A percentile compares a stretch with the other conserved stretches of the same genome.
Conservation (phyloP, 2,329 filamentous ascomycete genomes). For the Aurifilum marmelostoma region DNA sequence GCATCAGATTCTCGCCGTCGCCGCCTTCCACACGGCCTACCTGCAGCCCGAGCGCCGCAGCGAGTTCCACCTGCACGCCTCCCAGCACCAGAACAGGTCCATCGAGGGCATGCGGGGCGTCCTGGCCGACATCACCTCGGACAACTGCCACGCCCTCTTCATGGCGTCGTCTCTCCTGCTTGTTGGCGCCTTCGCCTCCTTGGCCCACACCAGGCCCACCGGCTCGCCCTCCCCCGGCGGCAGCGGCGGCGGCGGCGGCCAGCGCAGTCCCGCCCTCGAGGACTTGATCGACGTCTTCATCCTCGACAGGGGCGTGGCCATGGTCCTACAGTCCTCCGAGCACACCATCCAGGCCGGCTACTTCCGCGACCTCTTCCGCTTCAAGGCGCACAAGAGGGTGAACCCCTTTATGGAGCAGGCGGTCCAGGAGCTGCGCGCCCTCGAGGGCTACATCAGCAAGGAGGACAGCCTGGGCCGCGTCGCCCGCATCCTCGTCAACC, state of each 20-base stretch:
- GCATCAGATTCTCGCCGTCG: constrained; percentile 39
- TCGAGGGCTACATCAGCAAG: constrained; percentile 10
- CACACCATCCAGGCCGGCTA: constrained; percentile 30
- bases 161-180: constrained; percentile 38
- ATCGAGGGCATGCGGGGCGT: constrained; percentile 37
- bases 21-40: constrained; percentile 38
- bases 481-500: constrained; percentile 17
- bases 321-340: constrained; percentile 36
- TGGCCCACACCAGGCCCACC: constrained; percentile 32
- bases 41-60: constrained; percentile 34
- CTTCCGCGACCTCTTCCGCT: constrained; percentile 33
- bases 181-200: constrained; percentile 39
- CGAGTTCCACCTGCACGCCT: constrained; percentile 35
- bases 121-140: constrained; percentile 34
- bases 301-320: constrained; percentile 38
- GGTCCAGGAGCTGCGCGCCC: constrained; percentile 20
- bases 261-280: constrained; percentile 32
- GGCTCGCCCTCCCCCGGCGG: no score
- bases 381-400: constrained; percentile 14
- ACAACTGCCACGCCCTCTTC: constrained; percentile 41
- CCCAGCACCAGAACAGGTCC: constrained; percentile 40
- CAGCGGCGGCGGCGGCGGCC: constrained; percentile 14
- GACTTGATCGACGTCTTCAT: constrained; percentile 40
- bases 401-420: constrained; percentile 23
- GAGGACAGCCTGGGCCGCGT: constrained; percentile 18